A percentile compares a stretch with the other conserved stretches of the same genome.
These are phyloP conservation scores for Fraxinus quadrangulata DNA, from an alignment of 257 asterid genomes.

Conservation along the genomic window DNA sequence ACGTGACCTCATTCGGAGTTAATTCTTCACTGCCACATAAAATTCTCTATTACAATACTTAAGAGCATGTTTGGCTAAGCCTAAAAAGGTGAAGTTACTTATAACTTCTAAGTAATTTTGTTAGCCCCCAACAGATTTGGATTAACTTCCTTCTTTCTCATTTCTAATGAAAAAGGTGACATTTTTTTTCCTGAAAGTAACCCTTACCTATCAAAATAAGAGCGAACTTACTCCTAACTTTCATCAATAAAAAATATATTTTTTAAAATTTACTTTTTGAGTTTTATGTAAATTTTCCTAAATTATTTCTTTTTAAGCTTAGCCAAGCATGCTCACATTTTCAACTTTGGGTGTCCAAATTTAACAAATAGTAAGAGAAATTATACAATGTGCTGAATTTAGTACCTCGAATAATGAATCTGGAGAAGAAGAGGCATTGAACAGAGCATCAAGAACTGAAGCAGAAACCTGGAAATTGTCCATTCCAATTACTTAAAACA, in stretches of 20 bases:
- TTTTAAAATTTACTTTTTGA: neutral
- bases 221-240: neutral
- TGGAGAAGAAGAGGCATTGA: conserved; percentile 67
- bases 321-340: too few species aligned
- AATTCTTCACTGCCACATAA: neutral
- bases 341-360: too few species aligned
- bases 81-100: neutral
- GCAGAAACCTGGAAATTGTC: conserved; percentile 62
- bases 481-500: neutral
- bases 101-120: neutral
- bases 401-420: conserved; percentile 68
- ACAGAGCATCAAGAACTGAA: conserved; percentile 74
- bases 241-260: neutral
- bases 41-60: too few species aligned
- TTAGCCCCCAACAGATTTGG: neutral
- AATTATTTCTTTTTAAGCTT: too few species aligned
- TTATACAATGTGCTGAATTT: neutral
- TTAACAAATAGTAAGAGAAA: neutral
- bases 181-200: neutral
- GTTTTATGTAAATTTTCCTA: too few species aligned
- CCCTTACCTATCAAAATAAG: neutral
- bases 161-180: too few species aligned
- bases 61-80: neutral
- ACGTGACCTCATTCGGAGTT: neutral
- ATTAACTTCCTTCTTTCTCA: too few species aligned